Base-by-base conservation (phyloP, 768 basidiomycete genomes). In the Butyriboletus loyo region DNA sequence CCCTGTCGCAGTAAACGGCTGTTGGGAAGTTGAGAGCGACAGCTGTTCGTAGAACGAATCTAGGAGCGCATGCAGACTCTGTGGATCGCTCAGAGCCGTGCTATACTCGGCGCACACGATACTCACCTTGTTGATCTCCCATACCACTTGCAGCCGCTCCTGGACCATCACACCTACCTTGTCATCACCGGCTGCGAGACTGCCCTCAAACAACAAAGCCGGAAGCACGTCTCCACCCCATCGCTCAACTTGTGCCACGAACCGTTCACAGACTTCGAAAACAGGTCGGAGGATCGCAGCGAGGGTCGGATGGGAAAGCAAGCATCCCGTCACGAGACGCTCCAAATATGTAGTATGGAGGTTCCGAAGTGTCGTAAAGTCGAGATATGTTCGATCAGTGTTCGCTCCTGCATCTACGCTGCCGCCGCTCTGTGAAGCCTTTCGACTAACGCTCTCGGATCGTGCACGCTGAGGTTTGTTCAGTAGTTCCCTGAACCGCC, bases 161-260 rank as follows among this genome's bases (percentile, higher is more conserved):
- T 77, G 77, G 0, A 93, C 89, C 78, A 89, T 75, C 10, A 75
- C 75, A 14, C 92, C 92, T 7, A 90, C 82, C 58, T 77, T 76
- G 21, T 75, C 75, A 6, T 73, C 80, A 7, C 80, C 77, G 0
- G 61, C 65, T 27, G 75, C 76, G 45, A 92, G 62, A 63, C 87
- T 90, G 14, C 89, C 90, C 65, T 93, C 92, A 56, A 84, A 86
- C 36, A 95, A 68, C 41, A 95, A 74, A 0, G 86, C 89, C 13
- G 93, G 93, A 3, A 95, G 73, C 9, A 95, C 83, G 64, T 95
- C 91, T 0, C 92, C 92, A 13, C 91, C 92, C 93, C 93, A 97
- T 47, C 92, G 74, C 68, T 95, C 93, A 0, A 95, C 82, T 56
- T 92, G 84, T 7, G 83, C 91, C n/a, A 86, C 87, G 64, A 96